Conservation (phyloP, 805 yeast species). For the Candida sithepensis region DNA sequence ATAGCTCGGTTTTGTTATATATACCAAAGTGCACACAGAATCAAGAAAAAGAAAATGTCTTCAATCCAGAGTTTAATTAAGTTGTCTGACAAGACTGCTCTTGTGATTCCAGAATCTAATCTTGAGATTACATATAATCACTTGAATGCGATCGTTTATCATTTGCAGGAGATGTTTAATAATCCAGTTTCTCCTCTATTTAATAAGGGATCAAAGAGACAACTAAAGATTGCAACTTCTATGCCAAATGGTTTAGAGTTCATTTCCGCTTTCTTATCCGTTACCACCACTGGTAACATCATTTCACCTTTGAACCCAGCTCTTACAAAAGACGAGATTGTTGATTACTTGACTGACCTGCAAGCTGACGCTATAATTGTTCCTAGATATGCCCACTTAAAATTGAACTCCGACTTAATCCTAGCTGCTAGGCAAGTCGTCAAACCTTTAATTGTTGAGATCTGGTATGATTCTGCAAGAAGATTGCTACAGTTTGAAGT, state of each 20-base stretch:
- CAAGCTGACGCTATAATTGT: conserved; percentile 55
- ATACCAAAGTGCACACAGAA: not conserved
- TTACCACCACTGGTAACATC: conserved; percentile 51
- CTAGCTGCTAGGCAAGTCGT: conserved; percentile 31
- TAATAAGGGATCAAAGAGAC: conserved; percentile 27
- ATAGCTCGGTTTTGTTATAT: not conserved
- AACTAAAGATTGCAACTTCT: conserved; percentile 54
- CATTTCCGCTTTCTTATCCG: conserved; percentile 51
- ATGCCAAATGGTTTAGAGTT: conserved; percentile 61
- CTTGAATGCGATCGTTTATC: conserved; percentile 41
- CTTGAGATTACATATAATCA: conserved; percentile 42
- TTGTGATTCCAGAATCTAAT: conserved; percentile 44
- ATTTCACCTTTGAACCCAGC: conserved; percentile 70
- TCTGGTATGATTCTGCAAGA: conserved; percentile 41
- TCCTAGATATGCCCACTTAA: conserved; percentile 44
- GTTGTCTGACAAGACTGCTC: conserved; percentile 37
- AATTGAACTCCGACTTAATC: conserved; percentile 29
- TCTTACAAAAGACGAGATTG: conserved; percentile 58
- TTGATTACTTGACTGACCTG: conserved; percentile 61
- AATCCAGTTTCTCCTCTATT: conserved; percentile 40
- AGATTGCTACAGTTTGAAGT: conserved; percentile 39
- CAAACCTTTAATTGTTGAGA: conserved; percentile 54
- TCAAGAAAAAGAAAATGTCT: conserved; percentile 1
- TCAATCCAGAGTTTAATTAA: conserved; percentile 12
- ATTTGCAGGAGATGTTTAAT: conserved; percentile 45